Evolutionary conservation across 495 filamentous ascomycete genomes (phyloP), one percentile per base, ranked within the genome.

Genomic region (Penicillium desertorum): DNA sequence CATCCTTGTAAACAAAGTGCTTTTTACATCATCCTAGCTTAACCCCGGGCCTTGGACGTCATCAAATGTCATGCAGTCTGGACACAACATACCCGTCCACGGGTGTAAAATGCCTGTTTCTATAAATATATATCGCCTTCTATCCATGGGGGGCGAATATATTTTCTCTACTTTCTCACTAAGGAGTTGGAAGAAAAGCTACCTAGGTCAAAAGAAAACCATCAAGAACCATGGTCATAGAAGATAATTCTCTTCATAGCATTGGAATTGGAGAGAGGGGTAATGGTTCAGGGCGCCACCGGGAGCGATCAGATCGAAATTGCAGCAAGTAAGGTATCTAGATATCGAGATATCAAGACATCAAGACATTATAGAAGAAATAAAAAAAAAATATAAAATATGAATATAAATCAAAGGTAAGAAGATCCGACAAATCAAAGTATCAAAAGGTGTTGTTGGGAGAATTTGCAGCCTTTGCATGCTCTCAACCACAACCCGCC

Each of bases 401-500:
- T 20, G 9, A 25, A n/a, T 11, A 30, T n/a, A 34, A 4, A 34
- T 34, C 30, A 5, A 34, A 32, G 11, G 30, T 14, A 29, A 8
- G 27, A 30, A 25, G n/a, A 27, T 23, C 5, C 16, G 10, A 53
- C 14, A 56, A 25, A 56, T 12, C 16, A 42, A 34, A 49, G 16
- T 39, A 39, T 39, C 8, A 17, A 25, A 48, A 36, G 22, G 17
- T 32, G 44, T 72, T 75, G 72, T 73, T 73, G 72, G 71, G 72
- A 71, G 70, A 45, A 60, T 42, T 36, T 41, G 29, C 53, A 56
- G 58, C 51, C 43, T 62, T 65, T 62, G 59, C 63, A 65, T 48
- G 5, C 27, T 29, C 20, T 76, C 75, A 76, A 77, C 72, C 71
- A 69, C 57, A 65, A 68, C 69, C 71, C 73, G 76, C 74, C 74